Evolutionary conservation across 2,329 filamentous ascomycete genomes (phyloP), one percentile per base, ranked within the genome.

Genomic region (Venturia effusa): DNA sequence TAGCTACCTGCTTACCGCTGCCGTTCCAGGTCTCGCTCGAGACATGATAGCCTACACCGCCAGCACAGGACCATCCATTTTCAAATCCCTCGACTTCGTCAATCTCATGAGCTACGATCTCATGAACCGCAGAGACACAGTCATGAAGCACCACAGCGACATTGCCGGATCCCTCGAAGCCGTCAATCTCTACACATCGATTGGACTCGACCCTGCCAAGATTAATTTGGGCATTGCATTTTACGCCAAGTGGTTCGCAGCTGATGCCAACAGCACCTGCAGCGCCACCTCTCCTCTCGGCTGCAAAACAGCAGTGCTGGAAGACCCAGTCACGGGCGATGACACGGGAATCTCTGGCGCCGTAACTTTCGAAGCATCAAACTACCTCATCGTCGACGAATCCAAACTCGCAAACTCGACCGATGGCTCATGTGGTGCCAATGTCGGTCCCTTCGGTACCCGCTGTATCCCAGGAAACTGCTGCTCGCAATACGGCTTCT

Each of bases 61-160:
- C 5, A 73, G 80, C 30, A 82, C 83, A 8, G 77, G 84, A 0
- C 84, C 84, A 1, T 74, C 78, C 64, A 87, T 89, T 67, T 83
- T 82, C 76, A 71, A 75, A 15, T 77, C 79, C 1, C 80, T 89
- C 22, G 85, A 90, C 70, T 87, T 85, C 69, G 78, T 89, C 69
- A 89, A 89, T 68, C 76, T 90, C 67, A 89, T 89, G 87, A 80
- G 82, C 1, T 90, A 90, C 71, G 88, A 90, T 70, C 71, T 90
- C 59, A 87, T 88, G 81, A 89, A 89, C 74, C 69, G 87, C 40
- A 84, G 88, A 40, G 84, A 89, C 74, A 84, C 74, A 54, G 71
- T 77, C 11, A 88, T 87, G 3, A 79, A 76, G 40, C 88, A 90
- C 72, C 86, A 89, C 70, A 86, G 81, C 54, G 84, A 84, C n/a